phyloP scores from a whole-genome alignment of 768 basidiomycete species.

The Russula olivacea region DNA sequence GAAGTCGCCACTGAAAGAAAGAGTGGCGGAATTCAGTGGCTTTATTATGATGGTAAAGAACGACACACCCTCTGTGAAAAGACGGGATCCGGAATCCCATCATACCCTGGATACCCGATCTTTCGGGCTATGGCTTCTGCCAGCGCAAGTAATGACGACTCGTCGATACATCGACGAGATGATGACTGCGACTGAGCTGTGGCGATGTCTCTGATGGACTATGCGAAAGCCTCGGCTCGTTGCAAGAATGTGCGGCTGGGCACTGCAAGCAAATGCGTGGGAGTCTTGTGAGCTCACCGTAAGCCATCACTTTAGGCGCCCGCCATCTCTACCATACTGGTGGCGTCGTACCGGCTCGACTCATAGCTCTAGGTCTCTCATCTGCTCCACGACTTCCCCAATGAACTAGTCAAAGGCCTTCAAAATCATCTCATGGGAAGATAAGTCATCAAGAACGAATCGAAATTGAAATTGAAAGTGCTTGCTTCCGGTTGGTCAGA shows the following conservation, averaged over 20 bases:
- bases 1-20: too few relatives aligned
- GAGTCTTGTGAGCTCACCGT: not conserved
- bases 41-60: not conserved
- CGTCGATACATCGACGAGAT: not conserved
- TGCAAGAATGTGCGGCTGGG: not conserved
- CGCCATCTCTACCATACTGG: not conserved
- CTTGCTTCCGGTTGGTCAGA: too few relatives aligned
- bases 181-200: not conserved
- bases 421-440: too few relatives aligned
- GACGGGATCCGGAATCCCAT: not conserved
- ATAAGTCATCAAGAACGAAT: not conserved
- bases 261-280: constrained; percentile 8
- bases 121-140: constrained; percentile 8
- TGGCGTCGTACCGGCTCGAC: not conserved
- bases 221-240: not conserved
- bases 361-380: too few relatives aligned
- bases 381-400: too few relatives aligned
- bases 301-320: not conserved
- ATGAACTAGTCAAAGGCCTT: too few relatives aligned
- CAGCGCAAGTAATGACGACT: constrained; percentile 1
- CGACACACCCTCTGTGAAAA: constrained; percentile 8
- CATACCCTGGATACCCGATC: constrained; percentile 1
- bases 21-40: not conserved
- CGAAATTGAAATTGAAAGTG: not conserved
- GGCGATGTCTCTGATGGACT: not conserved